A percentile compares a stretch with the other conserved stretches of the same genome.
Evolutionary conservation across 2,329 filamentous ascomycete genomes (phyloP).

Genomic region (Mycosphaerella sp.): DNA sequence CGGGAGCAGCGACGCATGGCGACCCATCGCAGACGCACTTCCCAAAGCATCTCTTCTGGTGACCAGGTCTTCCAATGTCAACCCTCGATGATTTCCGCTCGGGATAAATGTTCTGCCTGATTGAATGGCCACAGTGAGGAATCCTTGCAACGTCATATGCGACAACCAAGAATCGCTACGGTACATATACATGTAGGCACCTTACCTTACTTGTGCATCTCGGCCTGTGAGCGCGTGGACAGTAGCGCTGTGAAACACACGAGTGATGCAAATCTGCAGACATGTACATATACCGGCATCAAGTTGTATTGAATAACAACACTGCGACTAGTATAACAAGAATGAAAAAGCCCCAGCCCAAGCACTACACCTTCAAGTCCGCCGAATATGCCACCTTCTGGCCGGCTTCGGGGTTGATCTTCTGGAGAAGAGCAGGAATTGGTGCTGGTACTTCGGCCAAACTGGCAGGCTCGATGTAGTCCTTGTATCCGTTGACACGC

Average conservation of each 20-base stretch:
- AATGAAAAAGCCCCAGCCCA: not conserved
- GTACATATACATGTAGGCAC: not conserved
- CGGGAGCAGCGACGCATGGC: not conserved
- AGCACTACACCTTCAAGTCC: constrained; percentile 4
- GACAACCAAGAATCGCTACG: not conserved
- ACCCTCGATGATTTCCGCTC: not conserved
- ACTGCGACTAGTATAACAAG: not conserved
- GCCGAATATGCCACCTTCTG: constrained; percentile 22
- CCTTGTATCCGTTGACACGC: constrained; percentile 37
- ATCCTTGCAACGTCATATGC: not conserved
- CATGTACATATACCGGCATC: not conserved
- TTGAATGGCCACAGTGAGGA: not conserved
- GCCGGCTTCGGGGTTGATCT: constrained; percentile 19
- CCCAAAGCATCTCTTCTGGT: constrained; percentile 23
- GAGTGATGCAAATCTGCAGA: not conserved
- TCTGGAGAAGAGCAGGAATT: constrained; percentile 27
- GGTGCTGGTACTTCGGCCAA: constrained; percentile 36
- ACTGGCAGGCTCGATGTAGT: constrained; percentile 36
- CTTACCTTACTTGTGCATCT: not conserved
- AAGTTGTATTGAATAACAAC: not conserved
- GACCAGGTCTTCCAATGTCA: not conserved
- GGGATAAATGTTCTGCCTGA: constrained; percentile 5
- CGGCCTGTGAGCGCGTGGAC: not conserved
- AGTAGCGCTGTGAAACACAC: not conserved
- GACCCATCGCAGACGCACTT: constrained; percentile 13